Base-by-base conservation (phyloP, 2,329 filamentous ascomycete genomes). In the Aspergillus sp. region DNA sequence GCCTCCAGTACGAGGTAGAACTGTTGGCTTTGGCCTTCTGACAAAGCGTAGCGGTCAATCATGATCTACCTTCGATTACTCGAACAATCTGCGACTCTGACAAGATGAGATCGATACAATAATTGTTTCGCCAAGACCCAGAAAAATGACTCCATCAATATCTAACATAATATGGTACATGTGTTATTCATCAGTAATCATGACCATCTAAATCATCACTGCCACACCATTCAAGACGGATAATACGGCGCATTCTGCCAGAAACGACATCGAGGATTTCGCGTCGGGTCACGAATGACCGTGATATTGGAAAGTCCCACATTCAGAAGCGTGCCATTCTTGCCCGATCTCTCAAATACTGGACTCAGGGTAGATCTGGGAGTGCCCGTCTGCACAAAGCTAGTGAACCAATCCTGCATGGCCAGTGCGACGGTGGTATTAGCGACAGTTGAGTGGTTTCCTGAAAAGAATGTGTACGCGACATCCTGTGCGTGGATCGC, bases 401-500 rank as follows among this genome's bases (percentile, higher is more conserved):
- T 64, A 10, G 59, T 63, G 37, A 70, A 58, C 37, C 64, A 69
- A 30, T 62, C 59, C 53, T 70, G 67, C 42, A 70, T 54, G 2
- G 53, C 58, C 33, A 57, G 38, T 5, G 65, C 67, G 7, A 67
- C 54, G 6, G 59, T 59, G 9, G 46, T 52, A 33, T 65, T 61
- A 5, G 49, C 36, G 2, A 60, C 56, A 1, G 34, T 12, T 0
- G 71, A 69, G 1, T 53, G 52, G 1, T 68, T 70, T 0, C 54
- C 60, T 26, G 69, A 65, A 55, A 70, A 81, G 60, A 73, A 81
- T 1, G 75, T 79, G 50, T 76, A 79, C 0, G 66, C 41, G 4
- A 78, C 48, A 49, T 82, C 78, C 32, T 67, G 57, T 10, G 74
- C 76, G 53, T 81, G 78, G 11, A 79, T 54, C 4, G 68, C 77